Base-by-base conservation (phyloP, 2,329 filamentous ascomycete genomes). In the Monilinia polystroma region DNA sequence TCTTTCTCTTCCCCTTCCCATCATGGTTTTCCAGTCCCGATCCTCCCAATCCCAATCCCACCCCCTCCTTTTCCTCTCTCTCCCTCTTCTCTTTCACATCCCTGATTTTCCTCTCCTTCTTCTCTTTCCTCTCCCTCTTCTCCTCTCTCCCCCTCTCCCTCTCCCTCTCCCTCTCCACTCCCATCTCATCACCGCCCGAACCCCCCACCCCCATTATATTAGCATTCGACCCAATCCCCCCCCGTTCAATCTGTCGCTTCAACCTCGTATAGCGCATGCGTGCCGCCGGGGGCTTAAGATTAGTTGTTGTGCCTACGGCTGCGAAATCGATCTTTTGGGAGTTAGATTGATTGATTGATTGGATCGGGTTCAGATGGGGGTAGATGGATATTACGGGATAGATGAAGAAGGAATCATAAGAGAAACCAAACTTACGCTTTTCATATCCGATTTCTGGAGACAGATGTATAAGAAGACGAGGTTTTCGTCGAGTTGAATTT, bases 401-500 rank as follows among this genome's bases (percentile, higher is more conserved):
- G 23, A 38, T 2, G 58, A 18, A 3, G 16, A 11, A 2, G n/a
- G 45, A 29, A 5, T 8, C 32, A 43, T 38, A 51, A 51, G 18
- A 45, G 3, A 23, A 38, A 43, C 49, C 49, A 47, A 35, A 73
- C 77, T 70, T 75, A 79, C 79, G n/a, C 71, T 71, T 70, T 75
- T 77, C 69, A 74, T 73, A 53, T 79, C 76, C 7, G 77, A 77
- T 60, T 77, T 77, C 67, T 78, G 73, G 32, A 81, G 72, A 69
- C 78, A 81, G 41, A 77, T 73, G 70, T 79, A 81, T 35, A 82
- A 74, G 68, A 81, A 81, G 71, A 75, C 74, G 38, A 80, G 71
- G 66, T 76, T 78, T 63, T 77, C 76, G 56, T 80, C 77, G 4
- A 77, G 71, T 67, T 77, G 76, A 29, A 76, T 75, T 66, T 78